Evolutionary conservation across 108 stramenopile species (phyloP).

Genomic region (Skeletonema menzelii): DNA sequence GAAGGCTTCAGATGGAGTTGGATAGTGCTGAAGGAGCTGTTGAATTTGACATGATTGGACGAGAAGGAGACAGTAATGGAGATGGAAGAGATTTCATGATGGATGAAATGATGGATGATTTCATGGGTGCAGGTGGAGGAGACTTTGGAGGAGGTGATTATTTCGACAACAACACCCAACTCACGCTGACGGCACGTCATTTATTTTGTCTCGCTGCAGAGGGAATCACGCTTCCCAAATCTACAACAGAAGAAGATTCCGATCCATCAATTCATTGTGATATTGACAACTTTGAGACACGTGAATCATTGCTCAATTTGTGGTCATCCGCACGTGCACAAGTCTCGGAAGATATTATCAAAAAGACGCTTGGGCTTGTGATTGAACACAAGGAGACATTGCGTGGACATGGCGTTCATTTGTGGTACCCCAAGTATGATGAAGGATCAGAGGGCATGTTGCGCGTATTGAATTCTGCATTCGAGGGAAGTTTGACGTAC

Average conservation of each 20-base stretch:
- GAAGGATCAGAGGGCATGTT: conserved; percentile 59
- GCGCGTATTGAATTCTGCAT: conserved; percentile 49
- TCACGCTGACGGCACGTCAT: conserved; percentile 56
- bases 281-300: conserved; percentile 40
- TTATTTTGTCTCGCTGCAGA: conserved; percentile 75
- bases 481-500: conserved; percentile 33
- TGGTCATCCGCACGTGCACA: conserved; percentile 75
- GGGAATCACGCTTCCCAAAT: conserved; percentile 50
- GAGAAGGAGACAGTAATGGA: not conserved
- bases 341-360: conserved; percentile 48
- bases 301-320: conserved; percentile 58
- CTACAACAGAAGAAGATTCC: conserved; percentile 3
- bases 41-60: not conserved
- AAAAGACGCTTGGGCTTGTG: conserved; percentile 51
- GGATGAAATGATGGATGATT: conserved; percentile 18
- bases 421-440: conserved; percentile 71
- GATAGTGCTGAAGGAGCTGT: not conserved
- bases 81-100: conserved; percentile 19
- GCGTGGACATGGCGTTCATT: conserved; percentile 44
- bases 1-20: conserved; percentile 10
- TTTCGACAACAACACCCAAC: conserved; percentile 3
- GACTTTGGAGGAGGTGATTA: not conserved
- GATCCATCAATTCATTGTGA: conserved; percentile 37
- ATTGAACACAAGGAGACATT: conserved; percentile 50
- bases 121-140: not conserved